A percentile compares a stretch with the other conserved stretches of the same genome.
These are phyloP conservation scores for Hypoxylon sp. DNA, from an alignment of 2,329 filamentous ascomycete genomes.

Conservation along the genomic window DNA sequence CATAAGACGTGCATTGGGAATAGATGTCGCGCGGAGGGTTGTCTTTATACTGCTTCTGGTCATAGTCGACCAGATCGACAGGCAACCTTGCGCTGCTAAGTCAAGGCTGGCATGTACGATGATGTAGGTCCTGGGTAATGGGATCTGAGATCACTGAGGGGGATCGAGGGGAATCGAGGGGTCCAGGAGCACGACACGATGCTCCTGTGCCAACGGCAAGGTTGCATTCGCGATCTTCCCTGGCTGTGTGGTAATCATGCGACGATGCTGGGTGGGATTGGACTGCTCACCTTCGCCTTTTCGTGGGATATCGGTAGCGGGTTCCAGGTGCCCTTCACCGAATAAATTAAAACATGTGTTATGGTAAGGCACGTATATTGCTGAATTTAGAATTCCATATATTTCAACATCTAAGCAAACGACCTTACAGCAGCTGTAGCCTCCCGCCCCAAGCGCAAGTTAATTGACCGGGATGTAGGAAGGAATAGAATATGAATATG, in stretches of 20 bases:
- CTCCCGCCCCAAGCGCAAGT: not conserved
- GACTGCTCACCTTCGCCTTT: slow-evolving; percentile 27
- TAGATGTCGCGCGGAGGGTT: slow-evolving; percentile 17
- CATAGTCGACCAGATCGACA: slow-evolving; percentile 27
- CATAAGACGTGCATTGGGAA: not conserved
- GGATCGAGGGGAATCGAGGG: slow-evolving; percentile 28
- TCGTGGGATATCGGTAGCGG: slow-evolving; percentile 17
- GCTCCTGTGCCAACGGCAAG: slow-evolving; percentile 25
- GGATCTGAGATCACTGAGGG: slow-evolving; percentile 35
- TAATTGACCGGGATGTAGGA: not conserved
- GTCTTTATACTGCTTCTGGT: slow-evolving; percentile 22
- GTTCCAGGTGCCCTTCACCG: slow-evolving; percentile 10
- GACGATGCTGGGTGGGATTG: slow-evolving; percentile 27
- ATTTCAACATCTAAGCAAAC: not conserved
- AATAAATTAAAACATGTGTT: slow-evolving; percentile 7
- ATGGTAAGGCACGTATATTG: slow-evolving; percentile 5
- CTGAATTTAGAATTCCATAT: not conserved
- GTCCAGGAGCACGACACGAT: slow-evolving; percentile 20
- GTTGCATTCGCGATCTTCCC: slow-evolving; percentile 35
- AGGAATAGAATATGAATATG: not conserved
- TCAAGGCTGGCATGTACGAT: slow-evolving; percentile 34
- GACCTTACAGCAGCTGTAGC: not conserved
- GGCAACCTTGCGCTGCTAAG: slow-evolving; percentile 17
- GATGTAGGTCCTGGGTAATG: slow-evolving; percentile 34
- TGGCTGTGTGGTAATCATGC: slow-evolving; percentile 30